phyloP scores from a whole-genome alignment of 2,329 filamentous ascomycete species.

The Exophiala sp. region DNA sequence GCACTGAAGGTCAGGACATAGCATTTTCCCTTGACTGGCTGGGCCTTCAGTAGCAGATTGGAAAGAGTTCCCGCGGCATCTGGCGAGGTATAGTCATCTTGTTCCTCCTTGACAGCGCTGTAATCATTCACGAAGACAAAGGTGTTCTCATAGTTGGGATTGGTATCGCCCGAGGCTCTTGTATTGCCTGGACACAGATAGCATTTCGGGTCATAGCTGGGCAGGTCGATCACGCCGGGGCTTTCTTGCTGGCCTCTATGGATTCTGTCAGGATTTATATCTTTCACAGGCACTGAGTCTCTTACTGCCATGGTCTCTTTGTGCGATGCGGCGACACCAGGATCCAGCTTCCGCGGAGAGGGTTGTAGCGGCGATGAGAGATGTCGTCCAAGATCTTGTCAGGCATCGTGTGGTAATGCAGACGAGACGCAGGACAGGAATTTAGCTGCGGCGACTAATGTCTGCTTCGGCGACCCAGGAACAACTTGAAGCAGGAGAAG shows the following conservation, averaged over 20 bases:
- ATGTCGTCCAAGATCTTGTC: constrained; percentile 87
- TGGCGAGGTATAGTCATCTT: constrained; percentile 65
- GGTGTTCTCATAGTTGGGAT: constrained; percentile 80
- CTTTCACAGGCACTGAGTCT: constrained; percentile 20
- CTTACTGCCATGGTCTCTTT: constrained; percentile 97
- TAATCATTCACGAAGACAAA: constrained; percentile 98
- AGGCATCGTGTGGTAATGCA: constrained; percentile 52
- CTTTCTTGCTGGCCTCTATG: constrained; percentile 72
- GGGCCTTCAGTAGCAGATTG: constrained; percentile 72
- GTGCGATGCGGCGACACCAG: constrained; percentile 94
- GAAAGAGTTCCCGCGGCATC: constrained; percentile 55
- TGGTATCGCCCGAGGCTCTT: constrained; percentile 79
- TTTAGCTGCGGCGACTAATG: no score
- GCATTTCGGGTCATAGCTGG: constrained; percentile 84
- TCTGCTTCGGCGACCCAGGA: no score
- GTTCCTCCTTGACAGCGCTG: constrained; percentile 90
- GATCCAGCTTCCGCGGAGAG: constrained; percentile 83
- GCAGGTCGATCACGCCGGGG: constrained; percentile 64
- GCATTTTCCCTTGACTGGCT: constrained; percentile 89
- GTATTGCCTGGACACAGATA: constrained; percentile 92
- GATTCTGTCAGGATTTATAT: neutral
- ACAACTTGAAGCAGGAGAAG: no score
- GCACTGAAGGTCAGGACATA: constrained; percentile 95
- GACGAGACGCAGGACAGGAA: no score
- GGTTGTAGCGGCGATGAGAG: constrained; percentile 91